A percentile compares a stretch with the other conserved stretches of the same genome.
These are phyloP conservation scores for Fusarium sp. DNA, from an alignment of 2,329 filamentous ascomycete genomes.

Conservation along the genomic window DNA sequence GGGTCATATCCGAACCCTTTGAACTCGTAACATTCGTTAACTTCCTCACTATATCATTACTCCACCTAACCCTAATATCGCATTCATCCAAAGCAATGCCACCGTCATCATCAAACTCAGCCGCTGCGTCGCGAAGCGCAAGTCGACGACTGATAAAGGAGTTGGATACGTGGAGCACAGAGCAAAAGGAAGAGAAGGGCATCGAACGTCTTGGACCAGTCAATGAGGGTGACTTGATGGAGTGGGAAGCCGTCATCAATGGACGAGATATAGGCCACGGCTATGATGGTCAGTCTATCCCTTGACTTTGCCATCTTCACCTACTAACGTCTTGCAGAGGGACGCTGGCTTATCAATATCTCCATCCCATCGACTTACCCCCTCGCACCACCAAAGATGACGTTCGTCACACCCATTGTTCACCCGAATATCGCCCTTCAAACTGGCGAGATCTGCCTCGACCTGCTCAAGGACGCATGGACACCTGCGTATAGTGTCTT, in stretches of 20 bases:
- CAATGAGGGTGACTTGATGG: constrained; percentile 65
- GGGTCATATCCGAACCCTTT: background rate
- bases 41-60: background rate
- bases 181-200: constrained; percentile 61
- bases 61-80: constrained; percentile 7
- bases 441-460: constrained; percentile 93
- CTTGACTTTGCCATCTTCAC: background rate
- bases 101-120: constrained; percentile 34
- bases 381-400: constrained; percentile 78
- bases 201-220: constrained; percentile 70
- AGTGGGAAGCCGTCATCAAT: constrained; percentile 71
- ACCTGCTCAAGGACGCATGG: constrained; percentile 84
- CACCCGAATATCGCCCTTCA: constrained; percentile 80
- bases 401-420: constrained; percentile 85
- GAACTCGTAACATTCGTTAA: background rate
- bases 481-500: constrained; percentile 86
- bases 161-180: constrained; percentile 64
- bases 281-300: constrained; percentile 61
- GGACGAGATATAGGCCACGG: constrained; percentile 66
- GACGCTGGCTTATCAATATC: constrained; percentile 87
- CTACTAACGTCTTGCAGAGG: constrained; percentile 57
- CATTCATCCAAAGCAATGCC: constrained; percentile 27
- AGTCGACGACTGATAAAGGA: constrained; percentile 70
- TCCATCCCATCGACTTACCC: constrained; percentile 83
- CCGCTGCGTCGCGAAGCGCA: constrained; percentile 57